Base-by-base conservation (phyloP, 2,329 filamentous ascomycete genomes). In the Aspergillus ustus region DNA sequence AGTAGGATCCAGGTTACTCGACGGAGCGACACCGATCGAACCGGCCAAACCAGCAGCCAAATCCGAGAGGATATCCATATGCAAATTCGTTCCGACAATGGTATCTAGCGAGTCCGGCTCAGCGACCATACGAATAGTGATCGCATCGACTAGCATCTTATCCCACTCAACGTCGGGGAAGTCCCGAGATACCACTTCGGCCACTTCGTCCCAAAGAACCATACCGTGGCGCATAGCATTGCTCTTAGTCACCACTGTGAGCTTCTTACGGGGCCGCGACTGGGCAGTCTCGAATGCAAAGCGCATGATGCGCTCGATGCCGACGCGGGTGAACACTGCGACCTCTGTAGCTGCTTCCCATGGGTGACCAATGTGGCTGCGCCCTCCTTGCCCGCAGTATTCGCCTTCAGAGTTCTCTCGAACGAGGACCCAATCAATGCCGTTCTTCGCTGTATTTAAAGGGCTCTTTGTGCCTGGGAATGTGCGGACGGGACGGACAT, bases 11-110 rank as follows among this genome's bases (percentile, higher is more conserved):
- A 91, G 76, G 66, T 90, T 90, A 59, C 82, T 85, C 0, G 88
- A 89, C 2, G 89, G 88, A 4, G 89, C 89, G 54, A 91, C 89
- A 9, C 89, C 89, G 63, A 91, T 91, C 1, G 85, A 88, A 0
- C 89, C 89, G 1, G 88, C 88, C 6, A 91, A 76, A 0, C 87
- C 87, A 9, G 89, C 88, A 2, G 88, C 89, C 34, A 91, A 78
- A 67, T 91, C 89, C 0, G 87, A 89, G 3, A 91, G 80, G 55
- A 90, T 89, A 59, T 90, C 88, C 45, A 87, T 87, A 75, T 83
- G 71, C 60, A 85, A 65, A 61, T 85, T 85, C 2, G 83, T 84
- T 1, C 82, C 83, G 22, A 85, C 83, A 52, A 85, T 83, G 0
- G 82, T 84, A 63, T 85, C 83, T 9, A 85, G 59, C 0, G 76